Base-by-base conservation (phyloP, 106 monocot species). In the Acorus calamus region DNA sequence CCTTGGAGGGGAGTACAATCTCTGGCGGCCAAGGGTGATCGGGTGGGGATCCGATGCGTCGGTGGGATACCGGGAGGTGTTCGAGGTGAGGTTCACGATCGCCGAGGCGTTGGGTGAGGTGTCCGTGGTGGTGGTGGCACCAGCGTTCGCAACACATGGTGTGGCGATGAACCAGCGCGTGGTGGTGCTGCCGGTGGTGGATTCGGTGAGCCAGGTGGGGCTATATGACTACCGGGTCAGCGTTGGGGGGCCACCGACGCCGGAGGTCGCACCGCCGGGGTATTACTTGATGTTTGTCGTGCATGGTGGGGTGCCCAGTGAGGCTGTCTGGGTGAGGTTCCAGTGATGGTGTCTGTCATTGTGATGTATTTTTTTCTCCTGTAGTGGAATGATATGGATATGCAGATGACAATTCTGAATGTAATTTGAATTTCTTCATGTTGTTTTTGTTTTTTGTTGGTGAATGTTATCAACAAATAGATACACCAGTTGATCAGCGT, bases 201-300 rank as follows among this genome's bases (percentile, higher is more conserved):
- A 43, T 28, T 28, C 52, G 45, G 70, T 74, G 49, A 55, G 6
- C 46, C 50, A 55, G 69, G 70, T 69, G 7, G 69, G 59, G 10
- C 48, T 6, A 53, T 10, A 49, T 50, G 8, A 43, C 2, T 89
- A 89, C 68, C 73, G 55, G 68, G 63, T 70, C 3, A 55, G 49
- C 14, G 68, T 64, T 42, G 50, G 11, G 53, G 79, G 67, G 48
- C 89, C 89, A 57, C 74, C 73, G 0, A 67, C 71, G 28, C 73
- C 89, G 5, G 61, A 68, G 64, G 57, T 85, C 8, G 85, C 89
- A 55, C 89, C 89, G 49, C 79, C 89, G 2, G 84, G 85, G 51
- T 89, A 79, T 52, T 89, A 89, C 53, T 52, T 89, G 47, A 53
- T 82, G 74, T 89, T 89, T 61, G 74, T 89, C n/a, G 81, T 89